Conservation (phyloP, 2,329 filamentous ascomycete species). For the Xylaria sp. region DNA sequence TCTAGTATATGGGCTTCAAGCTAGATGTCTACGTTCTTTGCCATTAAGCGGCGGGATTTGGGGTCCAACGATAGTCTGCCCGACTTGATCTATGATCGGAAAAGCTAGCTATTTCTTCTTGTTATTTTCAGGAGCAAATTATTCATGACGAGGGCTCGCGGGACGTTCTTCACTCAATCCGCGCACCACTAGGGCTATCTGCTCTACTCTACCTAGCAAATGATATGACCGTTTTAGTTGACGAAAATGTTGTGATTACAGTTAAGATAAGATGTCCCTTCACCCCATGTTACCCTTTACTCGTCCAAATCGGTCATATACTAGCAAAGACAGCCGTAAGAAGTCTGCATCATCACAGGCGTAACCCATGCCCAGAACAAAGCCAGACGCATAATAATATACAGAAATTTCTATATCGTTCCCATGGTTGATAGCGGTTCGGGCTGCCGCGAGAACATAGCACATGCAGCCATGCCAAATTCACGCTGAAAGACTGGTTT, state of each 20-base stretch:
- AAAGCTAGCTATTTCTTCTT: not conserved
- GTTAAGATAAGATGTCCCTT: not conserved
- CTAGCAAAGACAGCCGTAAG: not conserved
- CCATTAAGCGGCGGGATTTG: not conserved
- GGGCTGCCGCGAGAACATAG: too few species aligned
- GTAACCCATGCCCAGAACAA: not conserved
- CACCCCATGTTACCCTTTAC: not conserved
- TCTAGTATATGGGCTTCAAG: too few species aligned
- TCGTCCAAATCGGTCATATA: not conserved
- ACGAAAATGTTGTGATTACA: not conserved
- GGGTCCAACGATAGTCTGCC: not conserved
- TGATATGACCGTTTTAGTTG: not conserved
- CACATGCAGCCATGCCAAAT: too few species aligned
- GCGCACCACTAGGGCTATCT: slow-evolving; percentile 3
- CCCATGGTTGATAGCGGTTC: too few species aligned
- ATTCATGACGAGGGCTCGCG: too few species aligned
- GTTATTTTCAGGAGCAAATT: too few species aligned
- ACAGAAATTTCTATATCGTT: too few species aligned
- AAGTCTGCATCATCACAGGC: not conserved
- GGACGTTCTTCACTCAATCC: slow-evolving; percentile 1
- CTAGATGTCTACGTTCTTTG: too few species aligned
- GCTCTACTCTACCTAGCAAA: not conserved
- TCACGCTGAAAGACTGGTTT: too few species aligned
- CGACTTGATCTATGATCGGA: not conserved
- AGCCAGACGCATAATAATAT: not conserved